Percentiles rank a stretch among this genome's conserved stretches.
Conservation (phyloP, 2,329 filamentous ascomycete genomes). For the Anthostomella pinea region DNA sequence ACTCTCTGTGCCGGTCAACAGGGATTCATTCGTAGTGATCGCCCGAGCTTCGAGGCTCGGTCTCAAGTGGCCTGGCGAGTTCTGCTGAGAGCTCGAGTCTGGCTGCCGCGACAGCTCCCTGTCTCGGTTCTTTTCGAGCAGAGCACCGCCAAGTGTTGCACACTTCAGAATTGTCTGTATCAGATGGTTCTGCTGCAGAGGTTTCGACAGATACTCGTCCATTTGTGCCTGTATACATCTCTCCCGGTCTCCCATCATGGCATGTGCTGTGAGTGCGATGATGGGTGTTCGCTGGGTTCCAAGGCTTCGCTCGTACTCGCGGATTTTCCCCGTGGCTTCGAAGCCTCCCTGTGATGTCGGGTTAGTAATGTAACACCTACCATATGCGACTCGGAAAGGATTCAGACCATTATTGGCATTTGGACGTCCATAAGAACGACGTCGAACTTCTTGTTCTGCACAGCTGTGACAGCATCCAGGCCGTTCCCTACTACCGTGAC, state of each 20-base stretch:
- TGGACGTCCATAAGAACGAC: constrained; percentile 99
- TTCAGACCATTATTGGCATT: constrained; percentile 94
- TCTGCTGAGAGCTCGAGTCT: constrained; percentile 43
- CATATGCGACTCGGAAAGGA: neutral
- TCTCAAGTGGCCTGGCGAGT: constrained; percentile 27
- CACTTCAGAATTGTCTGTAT: constrained; percentile 98
- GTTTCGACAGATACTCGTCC: constrained; percentile 98
- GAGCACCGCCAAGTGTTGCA: constrained; percentile 80
- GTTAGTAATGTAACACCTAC: neutral
- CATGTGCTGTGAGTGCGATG: constrained; percentile 93
- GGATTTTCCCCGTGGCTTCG: constrained; percentile 93
- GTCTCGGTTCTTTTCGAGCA: constrained; percentile 74
- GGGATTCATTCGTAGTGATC: constrained; percentile 65
- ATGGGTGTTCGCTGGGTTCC: constrained; percentile 85
- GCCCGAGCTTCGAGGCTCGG: constrained; percentile 52
- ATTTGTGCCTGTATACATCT: constrained; percentile 98
- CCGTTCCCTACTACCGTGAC: constrained; percentile 95
- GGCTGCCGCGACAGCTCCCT: constrained; percentile 52
- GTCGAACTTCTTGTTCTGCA: constrained; percentile 90
- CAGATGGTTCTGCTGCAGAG: constrained; percentile 92
- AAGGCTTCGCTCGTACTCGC: constrained; percentile 85
- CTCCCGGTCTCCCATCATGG: constrained; percentile 97
- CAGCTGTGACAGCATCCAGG: constrained; percentile 85
- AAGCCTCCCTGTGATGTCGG: constrained; percentile 80
- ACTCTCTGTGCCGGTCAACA: constrained; percentile 58